Conservation (phyloP, 2,329 filamentous ascomycete genomes). For the Rhytidhysteron rufulum region DNA sequence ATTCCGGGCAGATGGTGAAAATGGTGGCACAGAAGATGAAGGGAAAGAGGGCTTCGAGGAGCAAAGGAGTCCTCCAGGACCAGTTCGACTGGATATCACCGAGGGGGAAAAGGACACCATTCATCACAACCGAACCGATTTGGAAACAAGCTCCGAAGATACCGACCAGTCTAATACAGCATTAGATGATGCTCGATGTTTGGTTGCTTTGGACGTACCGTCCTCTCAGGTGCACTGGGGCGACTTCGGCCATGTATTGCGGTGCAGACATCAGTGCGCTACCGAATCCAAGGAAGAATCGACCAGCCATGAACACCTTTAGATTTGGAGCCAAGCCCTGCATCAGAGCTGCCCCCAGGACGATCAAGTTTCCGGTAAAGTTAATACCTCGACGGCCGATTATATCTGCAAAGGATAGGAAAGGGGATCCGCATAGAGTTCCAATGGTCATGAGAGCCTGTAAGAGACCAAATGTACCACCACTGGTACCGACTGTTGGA, state of each 20-base stretch:
- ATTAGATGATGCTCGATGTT: too few species aligned
- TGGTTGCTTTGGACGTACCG: too few species aligned
- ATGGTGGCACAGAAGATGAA: slow-evolving; percentile 34
- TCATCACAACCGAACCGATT: slow-evolving; percentile 42
- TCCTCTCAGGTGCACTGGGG: too few species aligned
- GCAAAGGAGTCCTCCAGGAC: slow-evolving; percentile 23
- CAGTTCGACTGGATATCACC: slow-evolving; percentile 27
- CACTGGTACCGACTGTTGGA: slow-evolving; percentile 36
- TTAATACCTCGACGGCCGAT: too few species aligned
- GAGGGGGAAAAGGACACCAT: slow-evolving; percentile 42
- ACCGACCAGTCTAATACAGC: slow-evolving; percentile 46
- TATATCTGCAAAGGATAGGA: slow-evolving; percentile 45
- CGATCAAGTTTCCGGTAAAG: too few species aligned
- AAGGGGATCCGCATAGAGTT: slow-evolving; percentile 46
- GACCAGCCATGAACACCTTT: too few species aligned
- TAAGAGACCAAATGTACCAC: slow-evolving; percentile 41
- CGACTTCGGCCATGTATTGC: too few species aligned
- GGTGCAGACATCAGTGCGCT: too few species aligned
- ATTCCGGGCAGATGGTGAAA: slow-evolving; percentile 17
- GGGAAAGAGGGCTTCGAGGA: slow-evolving; percentile 49
- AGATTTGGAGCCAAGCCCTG: too few species aligned
- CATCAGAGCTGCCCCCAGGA: too few species aligned
- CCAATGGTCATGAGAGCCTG: slow-evolving; percentile 49
- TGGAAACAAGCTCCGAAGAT: slow-evolving; percentile 48
- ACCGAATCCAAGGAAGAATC: too few species aligned